Percentiles rank a stretch among this genome's conserved stretches.
These are phyloP conservation scores for Malus hybrid DNA, from an alignment of 331 rosid species.

Conservation along the genomic window DNA sequence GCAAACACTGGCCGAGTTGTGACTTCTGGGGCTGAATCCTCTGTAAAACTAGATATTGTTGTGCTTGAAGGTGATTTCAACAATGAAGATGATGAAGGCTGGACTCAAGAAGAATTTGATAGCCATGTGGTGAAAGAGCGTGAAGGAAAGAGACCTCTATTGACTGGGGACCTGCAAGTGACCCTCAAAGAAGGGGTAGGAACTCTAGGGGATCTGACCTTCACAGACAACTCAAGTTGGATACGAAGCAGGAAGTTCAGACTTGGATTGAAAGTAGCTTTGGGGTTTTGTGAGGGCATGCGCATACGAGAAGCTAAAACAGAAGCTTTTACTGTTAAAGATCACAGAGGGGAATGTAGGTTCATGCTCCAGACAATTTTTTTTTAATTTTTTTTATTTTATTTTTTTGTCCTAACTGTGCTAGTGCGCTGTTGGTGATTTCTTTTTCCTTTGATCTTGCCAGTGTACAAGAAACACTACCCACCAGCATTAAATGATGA, in stretches of 20 bases:
- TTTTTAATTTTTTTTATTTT: background rate
- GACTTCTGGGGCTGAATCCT: conserved; percentile 72
- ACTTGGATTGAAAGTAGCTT: conserved; percentile 69
- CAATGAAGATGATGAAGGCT: conserved; percentile 70
- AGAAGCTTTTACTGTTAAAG: conserved; percentile 83
- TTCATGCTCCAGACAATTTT: background rate
- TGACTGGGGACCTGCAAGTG: conserved; percentile 75
- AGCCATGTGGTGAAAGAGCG: conserved; percentile 76
- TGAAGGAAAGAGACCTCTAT: conserved; percentile 78
- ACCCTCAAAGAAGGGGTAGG: conserved; percentile 82
- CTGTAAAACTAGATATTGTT: conserved; percentile 68
- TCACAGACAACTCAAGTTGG: conserved; percentile 90
- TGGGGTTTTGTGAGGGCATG: conserved; percentile 63
- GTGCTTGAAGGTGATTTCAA: conserved; percentile 92
- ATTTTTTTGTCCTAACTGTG: background rate
- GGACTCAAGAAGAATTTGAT: conserved; percentile 76
- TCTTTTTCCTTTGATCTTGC: conserved; percentile 15
- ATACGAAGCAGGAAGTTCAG: conserved; percentile 79
- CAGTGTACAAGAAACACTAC: conserved; percentile 97
- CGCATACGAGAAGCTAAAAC: conserved; percentile 81
- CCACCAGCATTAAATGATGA: conserved; percentile 91
- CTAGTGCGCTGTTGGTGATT: background rate
- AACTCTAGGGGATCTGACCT: conserved; percentile 68
- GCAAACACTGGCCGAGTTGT: conserved; percentile 42
- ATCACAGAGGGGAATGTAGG: conserved; percentile 98